Evolutionary conservation across 2,329 filamentous ascomycete genomes (phyloP), one percentile per base, ranked within the genome.

Genomic region (Zalaria obscura): DNA sequence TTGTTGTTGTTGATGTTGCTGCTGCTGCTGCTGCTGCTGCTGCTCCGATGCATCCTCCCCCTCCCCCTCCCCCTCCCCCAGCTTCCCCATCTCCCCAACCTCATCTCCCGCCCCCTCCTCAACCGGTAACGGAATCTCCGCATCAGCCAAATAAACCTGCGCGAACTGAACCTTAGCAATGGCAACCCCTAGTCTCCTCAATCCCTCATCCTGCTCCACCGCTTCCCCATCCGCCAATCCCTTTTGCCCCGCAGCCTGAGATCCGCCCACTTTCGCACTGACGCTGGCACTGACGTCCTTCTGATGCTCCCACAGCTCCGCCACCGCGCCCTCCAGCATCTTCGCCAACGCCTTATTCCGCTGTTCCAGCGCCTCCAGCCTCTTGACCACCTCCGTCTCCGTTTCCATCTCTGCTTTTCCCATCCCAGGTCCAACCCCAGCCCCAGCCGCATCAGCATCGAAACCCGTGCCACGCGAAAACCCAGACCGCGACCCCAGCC

Each of bases 281-380:
- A 36, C 69, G 18, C 40, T 68, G 27, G 44, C 59, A 18, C 18
- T 18, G 47, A 36, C 69, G 18, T 67, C 66, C 32, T 67, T 64
- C 32, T 78, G 76, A 39, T 78, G 63, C 1, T 69, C 64, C 63
- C 76, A 78, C 1, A 89, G 67, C 38, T 73, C 73, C 1, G 68
- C 61, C 25, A 85, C 70, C 1, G 78, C 76, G 46, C 76, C 74
- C 40, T 80, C 75, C 6, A 89, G 69, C 69, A 88, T 76, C 27
- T 66, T 62, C 1, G 80, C 78, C 11, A 89, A 60, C 45, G 76
- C 72, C 48, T 68, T 69, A 50, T 86, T 87, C 37, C 83, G 72
- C 40, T 62, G 64, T 51, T 86, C 78, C 47, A 85, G 61, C 37
- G 67, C 63, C 11, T 64, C 61, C 9, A 78, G 53, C 1, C 51